A percentile compares a stretch with the other conserved stretches of the same genome.
phyloP scores from a whole-genome alignment of 2,329 filamentous ascomycete genomes.

The Pochonia chlamydosporia region DNA sequence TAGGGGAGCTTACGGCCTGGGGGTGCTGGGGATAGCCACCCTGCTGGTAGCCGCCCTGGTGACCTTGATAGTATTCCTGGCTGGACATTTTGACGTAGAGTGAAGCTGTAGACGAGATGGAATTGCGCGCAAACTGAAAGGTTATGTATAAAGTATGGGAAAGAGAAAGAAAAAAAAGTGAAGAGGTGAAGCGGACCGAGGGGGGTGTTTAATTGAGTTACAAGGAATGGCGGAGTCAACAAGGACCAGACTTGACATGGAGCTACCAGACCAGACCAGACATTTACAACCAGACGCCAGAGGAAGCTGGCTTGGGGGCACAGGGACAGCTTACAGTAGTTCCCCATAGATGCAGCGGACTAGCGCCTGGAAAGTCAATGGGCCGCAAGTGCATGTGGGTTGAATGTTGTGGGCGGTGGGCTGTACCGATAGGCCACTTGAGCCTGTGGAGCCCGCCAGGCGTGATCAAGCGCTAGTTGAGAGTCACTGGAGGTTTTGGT shows the following conservation, averaged over 20 bases:
- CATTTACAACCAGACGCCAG: too few relatives aligned
- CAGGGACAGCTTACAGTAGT: background rate
- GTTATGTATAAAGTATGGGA: background rate
- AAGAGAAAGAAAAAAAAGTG: background rate
- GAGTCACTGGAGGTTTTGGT: too few relatives aligned
- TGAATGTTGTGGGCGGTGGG: too few relatives aligned
- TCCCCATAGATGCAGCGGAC: background rate
- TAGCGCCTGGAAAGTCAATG: background rate
- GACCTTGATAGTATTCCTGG: conserved; percentile 35
- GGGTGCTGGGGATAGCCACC: conserved; percentile 34
- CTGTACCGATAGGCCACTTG: too few relatives aligned
- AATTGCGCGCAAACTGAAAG: background rate
- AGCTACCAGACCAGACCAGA: too few relatives aligned
- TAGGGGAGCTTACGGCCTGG: conserved; percentile 31
- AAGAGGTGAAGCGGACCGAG: background rate
- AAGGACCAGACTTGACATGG: too few relatives aligned
- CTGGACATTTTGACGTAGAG: conserved; percentile 27
- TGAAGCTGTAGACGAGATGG: background rate
- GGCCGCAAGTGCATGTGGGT: too few relatives aligned
- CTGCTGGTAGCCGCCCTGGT: conserved; percentile 25
- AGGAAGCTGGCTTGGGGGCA: background rate
- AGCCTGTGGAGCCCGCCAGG: too few relatives aligned
- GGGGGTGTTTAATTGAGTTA: background rate
- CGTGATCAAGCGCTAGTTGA: too few relatives aligned
- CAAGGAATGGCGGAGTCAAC: too few relatives aligned